A percentile compares a stretch with the other conserved stretches of the same genome.
These are phyloP conservation scores for Sclerotinia nivalis DNA, from an alignment of 2,329 filamentous ascomycete species.

Conservation along the genomic window DNA sequence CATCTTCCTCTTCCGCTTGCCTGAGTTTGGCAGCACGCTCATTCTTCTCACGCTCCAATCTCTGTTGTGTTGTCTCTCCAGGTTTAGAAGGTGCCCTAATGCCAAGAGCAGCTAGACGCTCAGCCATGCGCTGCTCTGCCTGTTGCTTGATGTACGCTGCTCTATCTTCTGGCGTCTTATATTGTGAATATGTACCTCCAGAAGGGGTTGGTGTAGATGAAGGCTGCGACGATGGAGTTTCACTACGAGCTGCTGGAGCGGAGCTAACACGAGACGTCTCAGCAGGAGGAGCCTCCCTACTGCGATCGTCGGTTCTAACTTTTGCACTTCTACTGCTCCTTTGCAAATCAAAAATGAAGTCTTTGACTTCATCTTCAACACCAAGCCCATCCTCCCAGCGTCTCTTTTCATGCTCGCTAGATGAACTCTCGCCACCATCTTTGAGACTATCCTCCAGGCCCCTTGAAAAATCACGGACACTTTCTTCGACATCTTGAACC, in stretches of 20 bases:
- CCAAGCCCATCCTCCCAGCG: conserved; percentile 96
- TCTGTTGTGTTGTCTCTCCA: conserved; percentile 78
- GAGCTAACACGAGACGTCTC: conserved; percentile 48
- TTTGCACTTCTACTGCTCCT: conserved; percentile 77
- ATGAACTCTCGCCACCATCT: conserved; percentile 72
- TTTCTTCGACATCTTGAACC: conserved; percentile 96
- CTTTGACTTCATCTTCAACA: conserved; percentile 93
- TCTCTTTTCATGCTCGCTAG: conserved; percentile 84
- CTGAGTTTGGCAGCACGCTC: conserved; percentile 85
- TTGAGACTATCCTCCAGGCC: conserved; percentile 86
- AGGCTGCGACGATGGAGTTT: conserved; percentile 50
- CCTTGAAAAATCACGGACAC: conserved; percentile 82
- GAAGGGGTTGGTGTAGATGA: conserved; percentile 50
- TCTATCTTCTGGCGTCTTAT: conserved; percentile 88
- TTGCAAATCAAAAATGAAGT: conserved; percentile 97
- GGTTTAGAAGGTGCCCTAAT: conserved; percentile 80
- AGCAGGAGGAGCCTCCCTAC: conserved; percentile 34
- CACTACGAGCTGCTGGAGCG: conserved; percentile 38
- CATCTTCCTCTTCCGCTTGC: conserved; percentile 93
- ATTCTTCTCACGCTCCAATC: conserved; percentile 81
- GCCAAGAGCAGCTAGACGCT: conserved; percentile 88
- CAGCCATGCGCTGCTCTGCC: conserved; percentile 94
- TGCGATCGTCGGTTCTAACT: conserved; percentile 60
- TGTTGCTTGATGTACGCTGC: conserved; percentile 97
- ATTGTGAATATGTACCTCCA: conserved; percentile 72